phyloP scores from a whole-genome alignment of 2,329 filamentous ascomycete genomes.

The Hypoxylon sp. region DNA sequence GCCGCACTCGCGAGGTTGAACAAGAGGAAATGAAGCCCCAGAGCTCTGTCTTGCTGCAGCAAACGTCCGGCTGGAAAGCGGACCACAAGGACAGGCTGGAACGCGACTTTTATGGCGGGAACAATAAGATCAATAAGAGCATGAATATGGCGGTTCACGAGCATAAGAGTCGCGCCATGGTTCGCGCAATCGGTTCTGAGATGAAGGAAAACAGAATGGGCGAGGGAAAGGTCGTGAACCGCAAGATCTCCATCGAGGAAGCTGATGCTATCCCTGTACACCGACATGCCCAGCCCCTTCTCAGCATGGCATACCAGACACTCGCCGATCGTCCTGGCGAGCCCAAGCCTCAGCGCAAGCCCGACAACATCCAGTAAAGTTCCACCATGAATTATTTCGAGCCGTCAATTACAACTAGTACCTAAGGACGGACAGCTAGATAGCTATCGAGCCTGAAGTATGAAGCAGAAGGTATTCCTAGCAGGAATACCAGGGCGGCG shows the following conservation, averaged over 20 bases:
- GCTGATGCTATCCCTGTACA: slow-evolving; percentile 49
- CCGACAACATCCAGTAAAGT: slow-evolving; percentile 1
- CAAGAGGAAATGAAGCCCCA: slow-evolving; percentile 23
- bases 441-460: slow-evolving; percentile 6
- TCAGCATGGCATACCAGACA: slow-evolving; percentile 51
- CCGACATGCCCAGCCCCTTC: slow-evolving; percentile 52
- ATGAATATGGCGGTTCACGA: slow-evolving; percentile 45
- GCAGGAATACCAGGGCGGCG: neutral
- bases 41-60: slow-evolving; percentile 24
- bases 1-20: slow-evolving; percentile 4
- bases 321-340: slow-evolving; percentile 32
- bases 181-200: slow-evolving; percentile 49
- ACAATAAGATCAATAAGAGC: slow-evolving; percentile 47
- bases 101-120: slow-evolving; percentile 52
- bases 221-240: slow-evolving; percentile 37
- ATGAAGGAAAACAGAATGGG: slow-evolving; percentile 47
- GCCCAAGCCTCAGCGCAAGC: slow-evolving; percentile 5
- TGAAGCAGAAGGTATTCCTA: neutral
- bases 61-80: slow-evolving; percentile 34
- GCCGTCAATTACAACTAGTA: slow-evolving; percentile 14
- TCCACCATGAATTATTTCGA: slow-evolving; percentile 11
- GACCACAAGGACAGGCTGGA: slow-evolving; percentile 44
- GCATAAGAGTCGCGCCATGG: slow-evolving; percentile 40
- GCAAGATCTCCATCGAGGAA: slow-evolving; percentile 47
- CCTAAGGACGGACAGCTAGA: neutral